phyloP scores from a whole-genome alignment of 805 yeast species.

The Pichia phayaonensis region DNA sequence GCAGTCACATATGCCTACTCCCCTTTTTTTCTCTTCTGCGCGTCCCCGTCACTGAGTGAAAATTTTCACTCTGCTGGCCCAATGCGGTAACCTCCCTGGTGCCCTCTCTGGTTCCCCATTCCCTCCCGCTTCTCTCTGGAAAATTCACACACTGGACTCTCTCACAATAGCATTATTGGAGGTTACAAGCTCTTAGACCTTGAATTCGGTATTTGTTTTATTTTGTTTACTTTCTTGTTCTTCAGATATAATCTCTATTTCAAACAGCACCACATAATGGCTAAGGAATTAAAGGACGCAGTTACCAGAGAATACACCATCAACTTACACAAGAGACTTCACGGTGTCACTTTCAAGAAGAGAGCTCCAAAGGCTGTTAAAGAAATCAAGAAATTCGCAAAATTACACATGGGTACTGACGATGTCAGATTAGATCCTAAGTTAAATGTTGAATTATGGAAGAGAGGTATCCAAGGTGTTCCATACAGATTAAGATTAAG shows the following conservation, averaged over 20 bases:
- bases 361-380: conserved; percentile 99
- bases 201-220: background rate
- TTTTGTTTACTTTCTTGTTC: background rate
- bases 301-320: conserved; percentile 99
- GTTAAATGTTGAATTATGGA: conserved; percentile 97
- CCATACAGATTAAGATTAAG: conserved; percentile 97
- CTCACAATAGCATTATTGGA: background rate
- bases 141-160: background rate
- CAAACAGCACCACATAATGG: conserved; percentile 21
- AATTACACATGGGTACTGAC: conserved; percentile 97
- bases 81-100: conserved; percentile 1
- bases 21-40: too few relatives aligned
- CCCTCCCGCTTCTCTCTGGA: background rate
- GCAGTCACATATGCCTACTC: background rate
- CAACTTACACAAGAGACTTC: conserved; percentile 98
- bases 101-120: background rate
- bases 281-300: conserved; percentile 87
- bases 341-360: conserved; percentile 98
- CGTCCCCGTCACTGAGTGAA: background rate
- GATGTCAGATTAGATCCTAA: conserved; percentile 99
- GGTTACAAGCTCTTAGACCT: background rate
- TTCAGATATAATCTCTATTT: background rate
- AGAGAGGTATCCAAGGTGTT: conserved; percentile 99
- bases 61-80: conserved; percentile 17
- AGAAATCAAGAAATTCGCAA: conserved; percentile 98